A percentile compares a stretch with the other conserved stretches of the same genome.
These are phyloP conservation scores for Plasmodium inui DNA, from an alignment of 169 alveolate species.

Conservation along the genomic window DNA sequence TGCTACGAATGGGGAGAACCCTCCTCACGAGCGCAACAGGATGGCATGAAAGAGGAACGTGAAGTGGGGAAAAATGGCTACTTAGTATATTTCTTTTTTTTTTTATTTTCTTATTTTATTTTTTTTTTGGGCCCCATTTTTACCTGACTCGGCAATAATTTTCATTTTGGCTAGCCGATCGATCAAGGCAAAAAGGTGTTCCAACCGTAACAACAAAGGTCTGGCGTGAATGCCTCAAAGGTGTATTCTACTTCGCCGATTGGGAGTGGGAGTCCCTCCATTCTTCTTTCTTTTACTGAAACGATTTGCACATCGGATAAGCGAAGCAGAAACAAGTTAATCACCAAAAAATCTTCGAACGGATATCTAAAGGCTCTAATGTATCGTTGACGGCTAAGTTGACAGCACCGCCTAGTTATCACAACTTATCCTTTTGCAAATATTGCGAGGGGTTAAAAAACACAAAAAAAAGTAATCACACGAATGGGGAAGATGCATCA, in stretches of 20 bases:
- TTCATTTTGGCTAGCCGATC: conserved; percentile 1
- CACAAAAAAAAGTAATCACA: background rate
- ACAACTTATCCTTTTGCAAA: background rate
- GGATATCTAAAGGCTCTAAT: background rate
- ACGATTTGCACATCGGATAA: background rate
- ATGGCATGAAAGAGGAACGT: background rate
- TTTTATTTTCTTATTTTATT: too few species aligned
- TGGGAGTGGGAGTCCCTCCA: background rate
- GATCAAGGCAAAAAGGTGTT: background rate
- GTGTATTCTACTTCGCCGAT: background rate
- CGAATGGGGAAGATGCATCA: background rate
- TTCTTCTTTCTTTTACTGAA: background rate
- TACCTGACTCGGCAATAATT: background rate
- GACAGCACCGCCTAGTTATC: background rate
- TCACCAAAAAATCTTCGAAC: background rate
- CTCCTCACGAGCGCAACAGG: background rate
- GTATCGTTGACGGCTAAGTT: background rate
- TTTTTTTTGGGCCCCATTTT: background rate
- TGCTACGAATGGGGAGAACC: background rate
- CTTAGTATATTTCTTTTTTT: background rate
- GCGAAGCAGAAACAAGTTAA: background rate
- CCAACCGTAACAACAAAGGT: background rate
- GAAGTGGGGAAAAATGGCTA: background rate
- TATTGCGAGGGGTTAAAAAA: background rate
- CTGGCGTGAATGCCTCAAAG: background rate